These are phyloP conservation scores for Gaultheria prostrata DNA, from an alignment of 148 eudicot genomes.

Conservation along the genomic window DNA sequence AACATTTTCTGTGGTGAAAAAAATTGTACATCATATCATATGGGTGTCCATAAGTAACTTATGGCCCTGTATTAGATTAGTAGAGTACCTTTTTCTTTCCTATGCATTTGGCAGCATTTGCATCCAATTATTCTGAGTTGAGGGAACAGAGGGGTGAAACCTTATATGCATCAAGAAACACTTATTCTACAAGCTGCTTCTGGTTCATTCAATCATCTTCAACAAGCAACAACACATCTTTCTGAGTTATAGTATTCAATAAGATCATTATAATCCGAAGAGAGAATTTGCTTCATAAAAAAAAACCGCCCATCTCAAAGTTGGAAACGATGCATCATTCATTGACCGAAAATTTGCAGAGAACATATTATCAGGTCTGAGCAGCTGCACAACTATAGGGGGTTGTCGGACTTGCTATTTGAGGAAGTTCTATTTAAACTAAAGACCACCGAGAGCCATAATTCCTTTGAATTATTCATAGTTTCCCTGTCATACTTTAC, in stretches of 20 bases:
- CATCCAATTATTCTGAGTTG: neutral
- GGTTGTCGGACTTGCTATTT: too few species aligned
- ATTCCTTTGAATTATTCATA: too few species aligned
- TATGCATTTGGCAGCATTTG: slow-evolving; percentile 13
- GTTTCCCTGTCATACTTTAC: neutral
- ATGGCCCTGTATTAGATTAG: neutral
- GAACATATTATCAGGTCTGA: neutral
- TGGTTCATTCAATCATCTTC: neutral
- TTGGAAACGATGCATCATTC: neutral
- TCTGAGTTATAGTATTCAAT: neutral
- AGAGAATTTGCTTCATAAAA: neutral
- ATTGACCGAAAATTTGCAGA: neutral
- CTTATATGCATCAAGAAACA: neutral
- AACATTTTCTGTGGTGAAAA: neutral
- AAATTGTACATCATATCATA: neutral
- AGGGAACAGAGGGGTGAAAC: neutral
- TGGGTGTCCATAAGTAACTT: neutral
- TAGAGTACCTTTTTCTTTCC: neutral
- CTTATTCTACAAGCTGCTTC: neutral
- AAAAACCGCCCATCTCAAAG: neutral
- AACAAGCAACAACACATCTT: neutral
- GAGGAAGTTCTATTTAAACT: too few species aligned
- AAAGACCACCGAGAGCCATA: too few species aligned
- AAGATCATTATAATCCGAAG: neutral
- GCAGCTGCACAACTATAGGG: neutral